Evolutionary conservation across 1,284 basidiomycete species (phyloP).

Genomic region (Moniliella sp.): DNA sequence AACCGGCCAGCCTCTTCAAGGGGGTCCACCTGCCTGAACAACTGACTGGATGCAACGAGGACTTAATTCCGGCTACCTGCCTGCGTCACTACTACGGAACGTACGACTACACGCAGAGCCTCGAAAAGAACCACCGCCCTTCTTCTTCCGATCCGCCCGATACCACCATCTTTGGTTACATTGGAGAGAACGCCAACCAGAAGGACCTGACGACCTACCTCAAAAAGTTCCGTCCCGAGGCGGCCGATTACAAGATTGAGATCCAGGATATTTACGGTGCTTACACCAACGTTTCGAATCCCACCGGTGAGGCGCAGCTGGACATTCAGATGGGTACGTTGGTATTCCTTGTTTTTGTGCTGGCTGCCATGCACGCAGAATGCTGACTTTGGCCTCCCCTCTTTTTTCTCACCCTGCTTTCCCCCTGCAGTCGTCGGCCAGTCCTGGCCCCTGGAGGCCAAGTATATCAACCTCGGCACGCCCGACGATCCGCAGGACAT

Average conservation of each 20-base stretch:
- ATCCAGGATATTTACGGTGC: conserved; percentile 1
- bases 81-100: conserved; percentile 2
- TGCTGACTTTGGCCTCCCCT: too few relatives aligned
- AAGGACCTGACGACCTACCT: conserved; percentile 2
- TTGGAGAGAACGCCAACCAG: conserved; percentile 1
- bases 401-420: too few relatives aligned
- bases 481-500: conserved; percentile 3
- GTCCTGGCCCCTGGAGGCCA: conserved; percentile 4
- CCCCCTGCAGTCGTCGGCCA: too few relatives aligned
- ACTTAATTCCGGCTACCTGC: neutral
- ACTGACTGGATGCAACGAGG: conserved; percentile 1
- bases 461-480: conserved; percentile 3
- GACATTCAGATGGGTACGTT: conserved; percentile 3
- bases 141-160: neutral
- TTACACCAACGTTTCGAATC: neutral
- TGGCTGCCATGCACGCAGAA: too few relatives aligned
- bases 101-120: conserved; percentile 1
- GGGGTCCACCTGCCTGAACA: too few relatives aligned
- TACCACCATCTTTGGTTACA: conserved; percentile 1
- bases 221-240: conserved; percentile 1
- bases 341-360: too few relatives aligned
- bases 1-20: too few relatives aligned
- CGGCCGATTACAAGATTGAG: neutral
- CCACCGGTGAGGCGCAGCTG: conserved; percentile 1
- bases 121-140: too few relatives aligned